A percentile compares a stretch with the other conserved stretches of the same genome.
phyloP scores from a whole-genome alignment of 768 basidiomycete species.

The Lentinus tigrinus region DNA sequence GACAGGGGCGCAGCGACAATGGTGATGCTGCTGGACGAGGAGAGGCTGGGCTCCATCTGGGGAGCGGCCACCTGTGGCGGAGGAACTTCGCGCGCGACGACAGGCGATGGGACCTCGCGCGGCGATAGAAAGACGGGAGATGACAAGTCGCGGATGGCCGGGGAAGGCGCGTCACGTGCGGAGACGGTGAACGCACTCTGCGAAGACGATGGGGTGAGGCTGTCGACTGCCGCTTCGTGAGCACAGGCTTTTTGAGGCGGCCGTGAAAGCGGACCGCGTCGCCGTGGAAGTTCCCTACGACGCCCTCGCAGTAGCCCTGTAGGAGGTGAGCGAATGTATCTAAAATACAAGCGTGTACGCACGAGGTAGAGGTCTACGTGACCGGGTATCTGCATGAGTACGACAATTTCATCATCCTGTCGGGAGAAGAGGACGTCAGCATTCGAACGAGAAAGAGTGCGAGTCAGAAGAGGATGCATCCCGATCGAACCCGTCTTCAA shows the following conservation, averaged over 20 bases:
- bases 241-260: slow-evolving; percentile 77
- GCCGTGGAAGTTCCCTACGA: slow-evolving; percentile 73
- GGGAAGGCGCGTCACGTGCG: slow-evolving; percentile 8
- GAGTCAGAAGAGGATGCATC: too few relatives aligned
- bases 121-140: not conserved
- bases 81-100: not conserved
- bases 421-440: not conserved
- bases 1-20: slow-evolving; percentile 2
- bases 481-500: too few relatives aligned
- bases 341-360: slow-evolving; percentile 24
- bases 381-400: slow-evolving; percentile 67
- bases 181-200: slow-evolving; percentile 24
- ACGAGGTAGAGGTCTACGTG: slow-evolving; percentile 62
- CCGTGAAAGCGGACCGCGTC: slow-evolving; percentile 65
- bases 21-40: not conserved
- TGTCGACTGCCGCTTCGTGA: slow-evolving; percentile 57
- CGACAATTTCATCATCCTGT: slow-evolving; percentile 78
- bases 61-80: slow-evolving; percentile 15
- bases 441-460: not conserved
- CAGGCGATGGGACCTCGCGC: not conserved
- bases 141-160: not conserved
- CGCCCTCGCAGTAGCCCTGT: slow-evolving; percentile 85
- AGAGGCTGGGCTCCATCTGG: not conserved
- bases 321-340: not conserved
- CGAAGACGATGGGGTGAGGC: slow-evolving; percentile 28